phyloP scores from a whole-genome alignment of 345 rosid genomes.

The Raphanus sativus region DNA sequence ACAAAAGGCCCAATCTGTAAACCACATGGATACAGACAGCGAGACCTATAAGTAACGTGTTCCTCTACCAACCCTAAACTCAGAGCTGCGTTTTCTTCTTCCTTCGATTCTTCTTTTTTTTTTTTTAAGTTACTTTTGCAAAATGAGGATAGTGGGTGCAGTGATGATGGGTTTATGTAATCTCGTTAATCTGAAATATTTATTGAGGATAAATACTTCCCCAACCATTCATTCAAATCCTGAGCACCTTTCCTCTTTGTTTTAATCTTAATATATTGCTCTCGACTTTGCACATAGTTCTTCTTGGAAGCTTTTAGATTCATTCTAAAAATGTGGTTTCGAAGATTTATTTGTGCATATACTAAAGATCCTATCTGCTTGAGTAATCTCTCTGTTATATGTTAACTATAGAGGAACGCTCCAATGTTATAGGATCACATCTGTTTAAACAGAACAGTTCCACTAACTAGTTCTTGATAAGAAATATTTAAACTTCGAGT shows the following conservation, averaged over 20 bases:
- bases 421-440: constrained; percentile 39
- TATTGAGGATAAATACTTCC: constrained; percentile 30
- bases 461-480: background rate
- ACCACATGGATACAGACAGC: background rate
- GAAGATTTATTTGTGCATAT: constrained; percentile 39
- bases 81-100: background rate
- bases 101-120: background rate
- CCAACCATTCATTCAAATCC: constrained; percentile 38
- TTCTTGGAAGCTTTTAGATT: constrained; percentile 36
- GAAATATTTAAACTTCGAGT: background rate
- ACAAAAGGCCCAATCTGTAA: background rate
- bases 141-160: constrained; percentile 25
- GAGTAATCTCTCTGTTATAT: constrained; percentile 37
- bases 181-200: constrained; percentile 40
- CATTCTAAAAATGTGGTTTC: constrained; percentile 25
- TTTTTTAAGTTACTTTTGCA: background rate
- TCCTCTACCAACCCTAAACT: constrained; percentile 1
- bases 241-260: constrained; percentile 26
- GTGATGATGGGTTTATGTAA: constrained; percentile 41
- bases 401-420: constrained; percentile 37
- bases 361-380: constrained; percentile 33
- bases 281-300: constrained; percentile 32
- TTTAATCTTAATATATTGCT: background rate
- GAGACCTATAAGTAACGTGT: constrained; percentile 7
- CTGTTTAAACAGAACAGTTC: background rate